Evolutionary conservation across 169 alveolate species (phyloP).

Genomic region (Plasmodium cynomolgi): DNA sequence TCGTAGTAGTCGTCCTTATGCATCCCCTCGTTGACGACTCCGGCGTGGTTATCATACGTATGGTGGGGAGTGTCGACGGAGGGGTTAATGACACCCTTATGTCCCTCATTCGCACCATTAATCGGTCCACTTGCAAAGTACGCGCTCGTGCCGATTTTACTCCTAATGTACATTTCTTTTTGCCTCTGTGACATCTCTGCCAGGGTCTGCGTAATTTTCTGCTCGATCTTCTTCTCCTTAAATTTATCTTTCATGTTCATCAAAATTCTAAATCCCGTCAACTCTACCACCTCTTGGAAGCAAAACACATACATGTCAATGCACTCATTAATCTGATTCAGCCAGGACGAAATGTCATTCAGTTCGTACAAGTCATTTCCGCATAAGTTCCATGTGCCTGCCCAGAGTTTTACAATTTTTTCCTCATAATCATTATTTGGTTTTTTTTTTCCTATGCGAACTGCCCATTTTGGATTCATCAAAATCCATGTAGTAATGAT

Average conservation of each 20-base stretch:
- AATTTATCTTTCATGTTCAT: constrained; percentile 73
- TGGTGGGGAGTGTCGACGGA: neutral
- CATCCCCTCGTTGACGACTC: neutral
- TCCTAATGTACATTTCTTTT: constrained; percentile 42
- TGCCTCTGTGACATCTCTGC: constrained; percentile 70
- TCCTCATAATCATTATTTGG: constrained; percentile 60
- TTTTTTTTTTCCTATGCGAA: constrained; percentile 30
- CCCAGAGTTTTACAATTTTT: constrained; percentile 79
- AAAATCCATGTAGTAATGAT: constrained; percentile 38
- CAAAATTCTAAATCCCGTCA: constrained; percentile 68
- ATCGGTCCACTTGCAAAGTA: neutral
- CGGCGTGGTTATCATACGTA: neutral
- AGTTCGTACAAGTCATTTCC: constrained; percentile 77
- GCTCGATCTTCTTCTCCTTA: constrained; percentile 69
- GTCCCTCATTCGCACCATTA: neutral
- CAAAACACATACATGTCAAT: constrained; percentile 81
- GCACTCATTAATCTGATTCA: constrained; percentile 63
- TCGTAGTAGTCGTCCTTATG: neutral
- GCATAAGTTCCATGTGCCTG: constrained; percentile 85
- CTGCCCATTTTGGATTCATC: constrained; percentile 10
- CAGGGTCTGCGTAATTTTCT: constrained; percentile 53
- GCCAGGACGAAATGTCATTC: constrained; percentile 82
- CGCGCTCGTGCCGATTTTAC: neutral
- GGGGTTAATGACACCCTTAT: neutral
- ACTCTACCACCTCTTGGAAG: constrained; percentile 82